These are phyloP conservation scores for Aspergillus ruber DNA, from an alignment of 2,329 filamentous ascomycete species.

Conservation along the genomic window DNA sequence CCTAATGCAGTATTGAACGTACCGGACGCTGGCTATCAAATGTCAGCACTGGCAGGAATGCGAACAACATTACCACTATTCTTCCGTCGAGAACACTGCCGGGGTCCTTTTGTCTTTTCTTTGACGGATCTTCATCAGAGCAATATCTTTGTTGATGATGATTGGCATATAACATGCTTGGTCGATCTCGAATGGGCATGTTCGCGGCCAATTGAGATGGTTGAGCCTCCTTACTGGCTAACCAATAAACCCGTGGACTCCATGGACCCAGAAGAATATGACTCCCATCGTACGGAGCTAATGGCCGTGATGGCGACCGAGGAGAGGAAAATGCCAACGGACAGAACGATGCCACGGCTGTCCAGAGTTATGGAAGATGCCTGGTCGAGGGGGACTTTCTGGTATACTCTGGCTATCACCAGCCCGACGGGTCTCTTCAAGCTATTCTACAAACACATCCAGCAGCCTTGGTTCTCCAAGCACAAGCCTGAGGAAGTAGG, in stretches of 20 bases:
- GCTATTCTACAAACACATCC: conserved; percentile 22
- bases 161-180: conserved; percentile 20
- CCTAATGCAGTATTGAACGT: no score
- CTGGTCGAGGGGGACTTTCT: conserved; percentile 20
- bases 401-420: conserved; percentile 18
- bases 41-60: no score
- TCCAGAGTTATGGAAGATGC: not conserved
- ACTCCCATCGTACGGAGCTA: conserved; percentile 2
- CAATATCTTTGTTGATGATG: conserved; percentile 21
- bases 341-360: not conserved
- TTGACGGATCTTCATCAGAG: conserved; percentile 34
- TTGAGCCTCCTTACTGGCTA: conserved; percentile 23
- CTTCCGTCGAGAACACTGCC: no score
- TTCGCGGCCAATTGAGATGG: conserved; percentile 17
- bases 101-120: no score
- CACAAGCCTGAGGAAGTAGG: not conserved
- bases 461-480: conserved; percentile 4
- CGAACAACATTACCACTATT: no score
- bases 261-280: conserved; percentile 6
- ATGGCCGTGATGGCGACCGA: conserved; percentile 3
- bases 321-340: conserved; percentile 1
- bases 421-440: conserved; percentile 17
- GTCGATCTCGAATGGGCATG: conserved; percentile 23
- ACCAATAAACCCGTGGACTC: conserved; percentile 13
- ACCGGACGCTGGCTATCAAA: no score